These are phyloP conservation scores for Trichosanthes cucumerina DNA, from an alignment of 306 rosid species.

Conservation along the genomic window DNA sequence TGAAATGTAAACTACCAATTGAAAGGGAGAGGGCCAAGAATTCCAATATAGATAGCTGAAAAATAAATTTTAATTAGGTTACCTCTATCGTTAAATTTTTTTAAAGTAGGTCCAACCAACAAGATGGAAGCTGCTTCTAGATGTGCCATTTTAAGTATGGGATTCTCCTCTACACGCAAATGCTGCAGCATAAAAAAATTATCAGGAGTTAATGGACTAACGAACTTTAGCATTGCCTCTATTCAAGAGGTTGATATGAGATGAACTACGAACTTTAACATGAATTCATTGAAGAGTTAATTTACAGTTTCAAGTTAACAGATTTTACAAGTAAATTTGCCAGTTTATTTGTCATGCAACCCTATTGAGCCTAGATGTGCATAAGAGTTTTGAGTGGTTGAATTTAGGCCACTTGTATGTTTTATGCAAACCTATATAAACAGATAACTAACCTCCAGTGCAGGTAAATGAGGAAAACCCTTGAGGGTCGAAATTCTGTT, in stretches of 20 bases:
- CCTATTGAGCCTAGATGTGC: neutral
- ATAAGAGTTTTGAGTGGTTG: neutral
- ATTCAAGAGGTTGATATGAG: neutral
- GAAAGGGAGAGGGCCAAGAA: neutral
- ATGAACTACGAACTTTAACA: neutral
- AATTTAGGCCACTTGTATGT: neutral
- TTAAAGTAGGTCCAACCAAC: conserved; percentile 88
- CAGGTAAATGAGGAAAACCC: conserved; percentile 90
- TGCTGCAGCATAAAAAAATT: conserved; percentile 47
- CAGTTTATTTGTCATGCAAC: neutral
- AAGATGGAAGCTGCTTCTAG: conserved; percentile 91
- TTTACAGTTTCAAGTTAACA: neutral
- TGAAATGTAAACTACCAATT: neutral
- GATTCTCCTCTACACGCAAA: conserved; percentile 96
- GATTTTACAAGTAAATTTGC: neutral
- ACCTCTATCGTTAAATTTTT: conserved; percentile 97
- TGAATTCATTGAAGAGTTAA: neutral
- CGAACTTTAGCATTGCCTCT: neutral
- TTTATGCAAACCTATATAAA: neutral
- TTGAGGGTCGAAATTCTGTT: conserved; percentile 79
- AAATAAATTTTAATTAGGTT: neutral
- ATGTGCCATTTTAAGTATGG: conserved; percentile 86
- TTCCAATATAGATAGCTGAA: neutral
- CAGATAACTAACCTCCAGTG: conserved; percentile 67
- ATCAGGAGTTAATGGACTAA: neutral